Conservation (phyloP, 495 filamentous ascomycete species). For the Hypoxylon lienhwacheense region DNA sequence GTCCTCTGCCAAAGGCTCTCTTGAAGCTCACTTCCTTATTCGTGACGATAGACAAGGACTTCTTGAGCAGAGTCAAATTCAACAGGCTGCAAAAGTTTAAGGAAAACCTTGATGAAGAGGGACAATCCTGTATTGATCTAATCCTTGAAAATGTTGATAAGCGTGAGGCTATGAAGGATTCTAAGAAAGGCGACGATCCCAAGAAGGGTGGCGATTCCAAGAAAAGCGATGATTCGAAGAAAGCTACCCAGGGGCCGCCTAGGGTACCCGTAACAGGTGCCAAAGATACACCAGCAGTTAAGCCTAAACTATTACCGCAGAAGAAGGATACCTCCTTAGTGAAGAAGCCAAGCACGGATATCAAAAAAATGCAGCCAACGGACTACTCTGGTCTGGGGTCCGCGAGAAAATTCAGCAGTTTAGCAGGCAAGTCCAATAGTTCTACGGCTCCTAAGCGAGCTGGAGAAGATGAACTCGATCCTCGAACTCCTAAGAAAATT, state of each 20-base stretch:
- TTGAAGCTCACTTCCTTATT: constrained; percentile 68
- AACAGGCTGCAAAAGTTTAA: constrained; percentile 62
- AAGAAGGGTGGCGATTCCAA: constrained; percentile 12
- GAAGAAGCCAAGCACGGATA: constrained; percentile 23
- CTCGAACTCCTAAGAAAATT: constrained; percentile 45
- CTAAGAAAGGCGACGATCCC: constrained; percentile 38
- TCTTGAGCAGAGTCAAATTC: constrained; percentile 64
- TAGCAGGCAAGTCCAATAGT: constrained; percentile 23
- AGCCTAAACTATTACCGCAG: constrained; percentile 1
- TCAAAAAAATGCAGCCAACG: constrained; percentile 25
- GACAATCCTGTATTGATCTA: constrained; percentile 49
- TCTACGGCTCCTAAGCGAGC: constrained; percentile 33
- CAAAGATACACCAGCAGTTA: background rate
- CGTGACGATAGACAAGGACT: constrained; percentile 36
- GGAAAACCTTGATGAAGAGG: constrained; percentile 66
- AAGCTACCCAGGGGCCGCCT: background rate
- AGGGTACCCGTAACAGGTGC: constrained; percentile 13
- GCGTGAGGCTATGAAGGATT: constrained; percentile 50
- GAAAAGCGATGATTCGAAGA: constrained; percentile 12
- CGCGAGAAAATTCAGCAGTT: constrained; percentile 33
- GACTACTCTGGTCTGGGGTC: constrained; percentile 37
- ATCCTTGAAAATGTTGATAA: constrained; percentile 56
- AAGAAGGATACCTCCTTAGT: constrained; percentile 8
- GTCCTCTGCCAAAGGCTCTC: constrained; percentile 62
- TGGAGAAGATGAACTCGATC: constrained; percentile 46